Evolutionary conservation across 106 monocot species (phyloP).

Genomic region (Hemerocallis citrina): DNA sequence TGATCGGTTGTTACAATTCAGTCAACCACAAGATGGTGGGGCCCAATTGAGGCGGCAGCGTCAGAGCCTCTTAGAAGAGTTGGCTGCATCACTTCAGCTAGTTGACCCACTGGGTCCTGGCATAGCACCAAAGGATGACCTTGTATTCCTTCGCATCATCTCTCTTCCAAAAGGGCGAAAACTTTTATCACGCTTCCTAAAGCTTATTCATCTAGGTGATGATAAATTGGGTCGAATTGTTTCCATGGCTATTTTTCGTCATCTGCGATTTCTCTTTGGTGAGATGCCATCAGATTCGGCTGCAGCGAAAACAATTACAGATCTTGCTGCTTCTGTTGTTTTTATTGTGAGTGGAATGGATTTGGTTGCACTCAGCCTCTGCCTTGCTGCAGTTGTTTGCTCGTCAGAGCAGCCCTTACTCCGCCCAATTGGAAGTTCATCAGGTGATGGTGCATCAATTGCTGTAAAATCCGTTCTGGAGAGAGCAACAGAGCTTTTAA

Average conservation of each 20-base stretch:
- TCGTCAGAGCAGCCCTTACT: constrained; percentile 37
- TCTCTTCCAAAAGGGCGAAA: constrained; percentile 50
- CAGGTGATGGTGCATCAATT: constrained; percentile 38
- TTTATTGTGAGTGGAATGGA: constrained; percentile 24
- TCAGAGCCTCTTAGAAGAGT: constrained; percentile 24
- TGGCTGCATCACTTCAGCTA: constrained; percentile 33
- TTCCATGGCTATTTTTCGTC: constrained; percentile 45
- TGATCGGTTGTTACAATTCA: constrained; percentile 27
- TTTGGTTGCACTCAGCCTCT: constrained; percentile 26
- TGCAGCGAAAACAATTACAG: constrained; percentile 18
- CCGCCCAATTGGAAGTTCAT: constrained; percentile 29
- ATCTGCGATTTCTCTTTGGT: constrained; percentile 40
- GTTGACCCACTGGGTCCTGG: constrained; percentile 32
- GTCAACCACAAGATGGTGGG: constrained; percentile 24
- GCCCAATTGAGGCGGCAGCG: constrained; percentile 23
- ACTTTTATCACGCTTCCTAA: constrained; percentile 25
- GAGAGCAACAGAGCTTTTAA: constrained; percentile 34
- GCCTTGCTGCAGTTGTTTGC: constrained; percentile 48
- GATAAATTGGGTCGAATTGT: constrained; percentile 27
- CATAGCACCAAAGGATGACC: constrained; percentile 28
- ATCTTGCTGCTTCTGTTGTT: constrained; percentile 19
- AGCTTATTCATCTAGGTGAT: constrained; percentile 14
- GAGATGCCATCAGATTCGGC: constrained; percentile 9
- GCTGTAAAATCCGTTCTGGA: constrained; percentile 35
- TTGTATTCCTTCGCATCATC: constrained; percentile 38